phyloP scores from a whole-genome alignment of 202 grass and related monocot species.

The Brachypodium distachyon region DNA sequence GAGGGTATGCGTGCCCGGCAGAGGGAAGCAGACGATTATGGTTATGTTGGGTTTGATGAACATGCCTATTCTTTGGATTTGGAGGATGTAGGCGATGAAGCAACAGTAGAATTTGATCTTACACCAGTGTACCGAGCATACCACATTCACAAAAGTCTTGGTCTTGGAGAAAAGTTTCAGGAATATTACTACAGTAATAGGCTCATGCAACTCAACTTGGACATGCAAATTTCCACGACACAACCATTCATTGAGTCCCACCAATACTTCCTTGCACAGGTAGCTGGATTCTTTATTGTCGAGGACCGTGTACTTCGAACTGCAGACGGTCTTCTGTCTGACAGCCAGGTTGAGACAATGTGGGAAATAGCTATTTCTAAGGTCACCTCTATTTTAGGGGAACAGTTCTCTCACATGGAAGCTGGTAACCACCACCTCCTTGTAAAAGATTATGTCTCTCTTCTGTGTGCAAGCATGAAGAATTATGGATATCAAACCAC shows the following conservation, averaged over 20 bases:
- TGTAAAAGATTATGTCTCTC: constrained; percentile 10
- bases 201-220: constrained; percentile 8
- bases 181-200: neutral
- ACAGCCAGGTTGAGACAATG: neutral
- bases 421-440: constrained; percentile 4
- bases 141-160: neutral
- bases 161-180: neutral
- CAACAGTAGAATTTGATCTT: neutral
- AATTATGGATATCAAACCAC: neutral
- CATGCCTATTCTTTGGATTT: neutral
- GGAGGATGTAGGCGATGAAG: neutral
- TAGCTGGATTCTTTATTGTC: constrained; percentile 8
- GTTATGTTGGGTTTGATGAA: neutral
- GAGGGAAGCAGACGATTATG: constrained; percentile 6
- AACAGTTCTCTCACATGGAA: neutral
- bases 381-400: neutral
- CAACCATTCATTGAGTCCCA: constrained; percentile 3
- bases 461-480: neutral
- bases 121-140: constrained; percentile 5
- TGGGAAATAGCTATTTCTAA: constrained; percentile 7
- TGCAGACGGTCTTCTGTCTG: constrained; percentile 1
- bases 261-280: constrained; percentile 7
- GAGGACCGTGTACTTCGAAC: constrained; percentile 4
- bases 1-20: neutral
- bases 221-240: neutral